Evolutionary conservation across 805 yeast genomes (phyloP), one percentile per base, ranked within the genome.

Genomic region (Suhomyces xylopsoci): DNA sequence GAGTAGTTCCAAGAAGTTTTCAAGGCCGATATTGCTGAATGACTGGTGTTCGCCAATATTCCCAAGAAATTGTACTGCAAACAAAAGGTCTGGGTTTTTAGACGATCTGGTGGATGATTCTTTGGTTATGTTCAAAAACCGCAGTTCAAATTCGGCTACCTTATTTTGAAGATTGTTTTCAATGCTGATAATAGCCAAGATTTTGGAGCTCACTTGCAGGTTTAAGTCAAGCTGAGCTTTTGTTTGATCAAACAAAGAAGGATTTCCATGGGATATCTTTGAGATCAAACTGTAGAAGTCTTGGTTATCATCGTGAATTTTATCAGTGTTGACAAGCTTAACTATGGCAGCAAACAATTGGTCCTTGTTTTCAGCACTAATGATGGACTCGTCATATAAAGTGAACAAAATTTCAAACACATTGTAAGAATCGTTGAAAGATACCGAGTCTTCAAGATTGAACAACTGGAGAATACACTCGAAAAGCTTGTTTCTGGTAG

Each of bases 31-130:
- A 7, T 44, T n/a, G 1, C 22, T 32, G 26, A 56, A 47, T 3
- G 45, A 28, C 10, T n/a, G n/a, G 17, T 15, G 22, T 32, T 40
- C 51, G n/a, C 81, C 78, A 28, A 81, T 69, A 52, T 76, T 75
- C 4, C 86, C 88, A 49, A 84, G 62, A 40, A 79, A 78, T 36
- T 75, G 76, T 42, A 72, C 63, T 44, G 68, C 67, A 58, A 76
- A 78, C 1, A 70, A 54, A 14, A 66, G 49, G 36, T 63, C 55
- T 1, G 43, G 24, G 7, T 36, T 28, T 17, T 32, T 22, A 14
- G 30, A n/a, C 7, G 43, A 47, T 53, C n/a, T 58, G 59, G 24
- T 59, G 6, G 73, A 65, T 50, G 74, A 76, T 54, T 67, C 68
- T 30, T 65, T 60, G 52, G 75, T 62, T 17, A 70, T 59, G 2